phyloP scores from a whole-genome alignment of 345 rosid genomes.

The Eucalyptus decipiens region DNA sequence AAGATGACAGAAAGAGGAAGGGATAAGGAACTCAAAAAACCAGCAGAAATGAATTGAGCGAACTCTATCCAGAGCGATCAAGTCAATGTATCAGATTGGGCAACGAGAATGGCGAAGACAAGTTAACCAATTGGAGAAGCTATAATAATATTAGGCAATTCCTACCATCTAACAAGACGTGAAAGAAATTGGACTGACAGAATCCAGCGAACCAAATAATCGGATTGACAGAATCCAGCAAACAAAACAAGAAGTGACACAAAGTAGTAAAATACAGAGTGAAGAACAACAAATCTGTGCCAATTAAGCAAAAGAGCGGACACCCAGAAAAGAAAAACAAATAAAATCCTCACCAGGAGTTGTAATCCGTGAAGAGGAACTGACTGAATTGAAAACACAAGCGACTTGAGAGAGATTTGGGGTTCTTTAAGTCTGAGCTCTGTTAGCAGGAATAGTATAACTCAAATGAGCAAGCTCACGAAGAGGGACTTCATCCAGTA shows the following conservation, averaged over 20 bases:
- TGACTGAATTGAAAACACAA: neutral
- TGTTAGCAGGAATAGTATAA: neutral
- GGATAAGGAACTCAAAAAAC: neutral
- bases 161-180: neutral
- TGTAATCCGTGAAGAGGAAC: neutral
- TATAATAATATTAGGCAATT: neutral
- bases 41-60: neutral
- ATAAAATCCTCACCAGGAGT: neutral
- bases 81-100: neutral
- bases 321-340: neutral
- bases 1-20: neutral
- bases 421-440: neutral
- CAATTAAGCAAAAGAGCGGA: neutral
- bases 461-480: neutral
- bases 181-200: neutral
- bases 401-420: neutral
- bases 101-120: constrained; percentile 10
- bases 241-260: neutral
- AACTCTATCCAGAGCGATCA: neutral
- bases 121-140: neutral
- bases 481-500: neutral
- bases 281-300: neutral
- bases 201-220: neutral
- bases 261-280: neutral
- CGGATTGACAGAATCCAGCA: neutral